phyloP scores from a whole-genome alignment of 2,329 filamentous ascomycete genomes.

The Exophiala lecanii-corni region DNA sequence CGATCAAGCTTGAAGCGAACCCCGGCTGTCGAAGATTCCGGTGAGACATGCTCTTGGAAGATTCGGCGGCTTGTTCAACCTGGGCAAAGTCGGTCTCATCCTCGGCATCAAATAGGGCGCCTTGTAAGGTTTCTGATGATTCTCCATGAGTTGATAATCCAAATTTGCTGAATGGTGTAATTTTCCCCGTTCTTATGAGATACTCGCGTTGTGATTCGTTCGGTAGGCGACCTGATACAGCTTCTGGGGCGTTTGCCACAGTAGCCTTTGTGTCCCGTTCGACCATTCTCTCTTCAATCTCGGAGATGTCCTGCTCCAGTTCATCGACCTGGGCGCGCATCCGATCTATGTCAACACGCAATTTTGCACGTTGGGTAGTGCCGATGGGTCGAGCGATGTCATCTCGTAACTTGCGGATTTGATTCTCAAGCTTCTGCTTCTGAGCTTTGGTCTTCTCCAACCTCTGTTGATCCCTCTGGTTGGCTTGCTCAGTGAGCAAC shows the following conservation, averaged over 20 bases:
- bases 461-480: constrained; percentile 60
- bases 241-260: constrained; percentile 39
- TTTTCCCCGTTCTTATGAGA: constrained; percentile 92
- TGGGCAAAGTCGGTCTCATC: constrained; percentile 54
- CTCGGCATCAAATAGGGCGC: constrained; percentile 77
- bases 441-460: constrained; percentile 53
- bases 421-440: constrained; percentile 57
- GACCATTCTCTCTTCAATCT: constrained; percentile 77
- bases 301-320: constrained; percentile 67
- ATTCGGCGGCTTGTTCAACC: constrained; percentile 38
- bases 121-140: constrained; percentile 65
- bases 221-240: constrained; percentile 54
- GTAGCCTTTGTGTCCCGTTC: constrained; percentile 56
- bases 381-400: constrained; percentile 54
- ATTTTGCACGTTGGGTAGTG: constrained; percentile 40
- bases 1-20: constrained; percentile 53
- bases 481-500: constrained; percentile 56
- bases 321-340: constrained; percentile 57
- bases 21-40: constrained; percentile 69
- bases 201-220: constrained; percentile 84
- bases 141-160: constrained; percentile 55
- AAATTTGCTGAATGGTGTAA: constrained; percentile 87
- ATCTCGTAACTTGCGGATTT: constrained; percentile 57
- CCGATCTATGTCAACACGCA: constrained; percentile 31
- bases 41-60: constrained; percentile 55